These are phyloP conservation scores for Brasilioporus rufonigricans DNA, from an alignment of 768 basidiomycete genomes.

Conservation along the genomic window DNA sequence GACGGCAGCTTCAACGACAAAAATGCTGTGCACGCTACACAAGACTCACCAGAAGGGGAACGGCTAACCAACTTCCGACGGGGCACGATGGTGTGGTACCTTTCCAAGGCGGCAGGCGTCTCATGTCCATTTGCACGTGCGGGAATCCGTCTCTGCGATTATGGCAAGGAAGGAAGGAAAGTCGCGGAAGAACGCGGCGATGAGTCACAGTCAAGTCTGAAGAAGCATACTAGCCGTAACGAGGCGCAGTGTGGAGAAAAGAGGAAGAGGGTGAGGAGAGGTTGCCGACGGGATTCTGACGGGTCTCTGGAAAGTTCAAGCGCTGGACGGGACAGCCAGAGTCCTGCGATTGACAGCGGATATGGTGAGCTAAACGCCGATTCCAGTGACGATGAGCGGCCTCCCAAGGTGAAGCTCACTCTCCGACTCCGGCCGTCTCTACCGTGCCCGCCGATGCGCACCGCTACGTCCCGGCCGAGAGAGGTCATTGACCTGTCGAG, in stretches of 20 bases:
- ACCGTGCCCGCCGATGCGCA: constrained; percentile 19
- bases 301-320: constrained; percentile 8
- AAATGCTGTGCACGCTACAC: not conserved
- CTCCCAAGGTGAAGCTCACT: constrained; percentile 69
- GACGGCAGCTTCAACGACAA: constrained; percentile 29
- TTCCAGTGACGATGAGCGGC: constrained; percentile 35
- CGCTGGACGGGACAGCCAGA: constrained; percentile 15
- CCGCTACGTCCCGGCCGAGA: constrained; percentile 13
- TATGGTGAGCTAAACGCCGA: constrained; percentile 23
- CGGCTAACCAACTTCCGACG: constrained; percentile 71
- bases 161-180: constrained; percentile 49
- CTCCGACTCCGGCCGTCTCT: constrained; percentile 52
- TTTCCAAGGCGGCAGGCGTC: constrained; percentile 70
- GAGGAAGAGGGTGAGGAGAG: constrained; percentile 40
- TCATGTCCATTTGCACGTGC: constrained; percentile 74
- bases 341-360: constrained; percentile 26
- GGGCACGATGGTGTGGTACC: constrained; percentile 81
- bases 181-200: constrained; percentile 24
- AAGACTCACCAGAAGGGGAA: constrained; percentile 18
- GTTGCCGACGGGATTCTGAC: constrained; percentile 27
- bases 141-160: constrained; percentile 71
- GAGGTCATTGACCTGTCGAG: constrained; percentile 43
- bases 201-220: constrained; percentile 38
- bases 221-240: constrained; percentile 36
- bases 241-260: constrained; percentile 45